phyloP scores from a whole-genome alignment of 2,329 filamentous ascomycete species.

The Cercospora berteroae region DNA sequence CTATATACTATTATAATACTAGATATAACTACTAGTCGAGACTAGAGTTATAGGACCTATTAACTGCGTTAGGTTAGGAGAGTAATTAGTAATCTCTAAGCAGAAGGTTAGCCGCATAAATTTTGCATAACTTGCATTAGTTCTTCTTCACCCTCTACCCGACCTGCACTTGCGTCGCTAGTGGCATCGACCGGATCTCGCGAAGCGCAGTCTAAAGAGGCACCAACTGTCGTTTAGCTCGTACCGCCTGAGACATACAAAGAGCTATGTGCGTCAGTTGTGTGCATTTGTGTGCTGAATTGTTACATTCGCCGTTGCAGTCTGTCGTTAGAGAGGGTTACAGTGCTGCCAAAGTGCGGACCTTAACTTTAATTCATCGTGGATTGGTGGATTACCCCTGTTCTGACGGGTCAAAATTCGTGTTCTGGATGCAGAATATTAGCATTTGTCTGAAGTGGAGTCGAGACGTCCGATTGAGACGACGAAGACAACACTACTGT shows the following conservation, averaged over 20 bases:
- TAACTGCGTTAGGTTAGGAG: not conserved
- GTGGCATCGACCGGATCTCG: not conserved
- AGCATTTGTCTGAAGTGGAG: conserved; percentile 5
- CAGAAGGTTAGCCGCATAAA: not conserved
- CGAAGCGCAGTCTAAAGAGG: not conserved
- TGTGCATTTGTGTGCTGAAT: not conserved
- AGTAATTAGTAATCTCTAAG: not conserved
- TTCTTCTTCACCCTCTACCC: not conserved
- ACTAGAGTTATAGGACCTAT: not conserved
- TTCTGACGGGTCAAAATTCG: not conserved
- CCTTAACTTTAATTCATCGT: not conserved
- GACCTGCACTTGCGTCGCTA: not conserved
- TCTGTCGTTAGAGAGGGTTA: not conserved
- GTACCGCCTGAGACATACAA: not conserved
- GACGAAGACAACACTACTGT: conserved; percentile 16
- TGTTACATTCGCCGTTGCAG: not conserved
- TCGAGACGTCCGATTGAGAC: conserved; percentile 22
- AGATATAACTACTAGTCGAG: not conserved
- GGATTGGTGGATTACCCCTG: not conserved
- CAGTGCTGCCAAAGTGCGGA: not conserved
- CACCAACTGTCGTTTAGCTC: not conserved
- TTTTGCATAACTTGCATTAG: not conserved
- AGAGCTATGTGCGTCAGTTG: not conserved
- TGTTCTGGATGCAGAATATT: not conserved
- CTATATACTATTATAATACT: too few relatives aligned